These are phyloP conservation scores for Phytophthora crassamura DNA, from an alignment of 352 stramenopile genomes.

Conservation along the genomic window DNA sequence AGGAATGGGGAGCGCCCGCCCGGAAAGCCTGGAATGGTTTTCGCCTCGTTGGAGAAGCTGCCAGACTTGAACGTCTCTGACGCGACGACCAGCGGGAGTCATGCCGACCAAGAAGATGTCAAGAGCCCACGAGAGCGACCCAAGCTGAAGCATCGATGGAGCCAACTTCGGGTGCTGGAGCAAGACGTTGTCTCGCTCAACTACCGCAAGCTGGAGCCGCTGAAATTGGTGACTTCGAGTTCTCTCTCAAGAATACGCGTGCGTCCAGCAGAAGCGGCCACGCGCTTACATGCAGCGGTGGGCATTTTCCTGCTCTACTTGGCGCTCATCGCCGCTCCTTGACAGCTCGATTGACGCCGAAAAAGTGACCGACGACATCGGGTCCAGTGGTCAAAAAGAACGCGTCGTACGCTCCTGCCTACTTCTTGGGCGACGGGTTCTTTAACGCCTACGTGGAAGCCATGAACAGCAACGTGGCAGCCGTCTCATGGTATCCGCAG, in stretches of 20 bases:
- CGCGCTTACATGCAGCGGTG: conserved; percentile 18
- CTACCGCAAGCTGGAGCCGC: conserved; percentile 23
- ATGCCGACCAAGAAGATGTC: too few relatives aligned
- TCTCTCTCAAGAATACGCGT: background rate
- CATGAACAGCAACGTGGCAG: conserved; percentile 33
- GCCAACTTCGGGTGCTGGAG: conserved; percentile 25
- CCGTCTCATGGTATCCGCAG: conserved; percentile 41
- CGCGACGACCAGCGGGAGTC: too few relatives aligned
- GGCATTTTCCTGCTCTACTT: conserved; percentile 42
- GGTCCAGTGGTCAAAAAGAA: conserved; percentile 45
- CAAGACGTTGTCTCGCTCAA: conserved; percentile 36
- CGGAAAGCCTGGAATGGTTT: too few relatives aligned
- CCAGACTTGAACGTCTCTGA: too few relatives aligned
- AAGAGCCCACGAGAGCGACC: background rate
- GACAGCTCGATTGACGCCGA: conserved; percentile 44
- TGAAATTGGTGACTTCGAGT: conserved; percentile 12
- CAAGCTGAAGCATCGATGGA: conserved; percentile 18
- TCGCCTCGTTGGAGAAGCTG: too few relatives aligned
- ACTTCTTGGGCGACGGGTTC: conserved; percentile 37
- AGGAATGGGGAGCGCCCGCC: too few relatives aligned
- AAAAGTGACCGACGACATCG: conserved; percentile 36
- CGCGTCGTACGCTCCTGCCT: conserved; percentile 42
- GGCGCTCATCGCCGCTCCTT: conserved; percentile 37
- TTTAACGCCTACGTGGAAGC: conserved; percentile 27
- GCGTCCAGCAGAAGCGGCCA: conserved; percentile 27